These are phyloP conservation scores for Gautieria morchelliformis DNA, from an alignment of 768 basidiomycete genomes.

Conservation along the genomic window DNA sequence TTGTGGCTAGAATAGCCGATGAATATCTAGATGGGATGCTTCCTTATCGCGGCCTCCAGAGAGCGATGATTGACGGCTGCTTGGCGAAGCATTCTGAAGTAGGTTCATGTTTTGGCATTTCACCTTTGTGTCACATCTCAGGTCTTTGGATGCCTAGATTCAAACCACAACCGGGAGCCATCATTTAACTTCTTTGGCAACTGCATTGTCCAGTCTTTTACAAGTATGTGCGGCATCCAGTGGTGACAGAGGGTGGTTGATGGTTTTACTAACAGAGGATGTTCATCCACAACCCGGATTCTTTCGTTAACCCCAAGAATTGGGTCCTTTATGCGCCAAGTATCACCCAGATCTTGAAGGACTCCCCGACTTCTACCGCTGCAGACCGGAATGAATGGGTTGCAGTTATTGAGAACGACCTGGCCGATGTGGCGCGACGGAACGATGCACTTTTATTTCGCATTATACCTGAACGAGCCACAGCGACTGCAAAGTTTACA, in stretches of 20 bases:
- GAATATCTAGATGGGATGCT: constrained; percentile 71
- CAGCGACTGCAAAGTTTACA: constrained; percentile 29
- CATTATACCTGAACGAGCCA: constrained; percentile 47
- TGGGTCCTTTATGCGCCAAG: constrained; percentile 48
- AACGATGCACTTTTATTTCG: constrained; percentile 77
- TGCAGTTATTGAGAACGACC: constrained; percentile 39
- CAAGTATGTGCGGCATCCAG: constrained; percentile 34
- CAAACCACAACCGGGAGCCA: constrained; percentile 42
- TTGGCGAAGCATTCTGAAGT: constrained; percentile 61
- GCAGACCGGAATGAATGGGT: constrained; percentile 28
- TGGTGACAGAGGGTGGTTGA: background rate
- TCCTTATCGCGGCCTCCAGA: constrained; percentile 53
- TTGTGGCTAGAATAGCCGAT: constrained; percentile 64
- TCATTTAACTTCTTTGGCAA: constrained; percentile 44
- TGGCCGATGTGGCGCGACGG: constrained; percentile 61
- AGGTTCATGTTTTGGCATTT: background rate
- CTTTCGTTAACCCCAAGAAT: constrained; percentile 61
- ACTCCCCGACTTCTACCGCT: constrained; percentile 21
- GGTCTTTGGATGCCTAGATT: constrained; percentile 31
- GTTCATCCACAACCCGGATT: constrained; percentile 63
- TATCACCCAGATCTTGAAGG: constrained; percentile 38
- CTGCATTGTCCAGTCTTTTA: constrained; percentile 44
- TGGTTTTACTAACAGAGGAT: constrained; percentile 38
- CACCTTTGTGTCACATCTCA: constrained; percentile 1
- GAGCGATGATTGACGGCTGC: constrained; percentile 65